phyloP scores from a whole-genome alignment of 208 protist species.

The Leishmania braziliensis region DNA sequence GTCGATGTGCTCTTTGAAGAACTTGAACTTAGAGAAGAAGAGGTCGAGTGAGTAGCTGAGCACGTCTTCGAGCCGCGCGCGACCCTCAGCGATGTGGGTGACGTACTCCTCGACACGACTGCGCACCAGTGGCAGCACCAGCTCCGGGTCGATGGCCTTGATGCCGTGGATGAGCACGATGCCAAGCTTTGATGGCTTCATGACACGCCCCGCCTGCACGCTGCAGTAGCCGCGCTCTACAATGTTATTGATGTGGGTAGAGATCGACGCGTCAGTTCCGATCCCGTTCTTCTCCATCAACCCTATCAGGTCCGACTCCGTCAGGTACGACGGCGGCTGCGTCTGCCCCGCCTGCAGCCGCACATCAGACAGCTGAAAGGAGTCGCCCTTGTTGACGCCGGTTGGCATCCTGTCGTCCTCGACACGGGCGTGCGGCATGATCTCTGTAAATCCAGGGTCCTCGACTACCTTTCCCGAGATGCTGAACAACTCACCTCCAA shows the following conservation, averaged over 20 bases:
- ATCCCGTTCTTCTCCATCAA: conserved; percentile 98
- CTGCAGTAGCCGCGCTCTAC: conserved; percentile 92
- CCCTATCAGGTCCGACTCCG: conserved; percentile 97
- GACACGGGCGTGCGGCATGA: conserved; percentile 77
- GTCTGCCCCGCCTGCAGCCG: conserved; percentile 86
- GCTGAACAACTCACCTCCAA: conserved; percentile 80
- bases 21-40: conserved; percentile 92
- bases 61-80: conserved; percentile 81
- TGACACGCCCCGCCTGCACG: conserved; percentile 79
- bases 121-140: conserved; percentile 93
- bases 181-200: conserved; percentile 95
- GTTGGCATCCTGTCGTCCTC: conserved; percentile 82
- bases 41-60: conserved; percentile 78
- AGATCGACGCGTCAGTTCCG: conserved; percentile 99
- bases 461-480: conserved; percentile 76
- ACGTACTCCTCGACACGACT: conserved; percentile 94
- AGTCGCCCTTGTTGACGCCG: conserved; percentile 61
- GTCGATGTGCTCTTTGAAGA: conserved; percentile 93
- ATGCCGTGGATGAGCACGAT: conserved; percentile 94
- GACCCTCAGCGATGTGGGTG: conserved; percentile 91
- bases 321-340: conserved; percentile 94
- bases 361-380: conserved; percentile 82
- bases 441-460: conserved; percentile 82
- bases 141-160: conserved; percentile 93
- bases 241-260: conserved; percentile 98